Percentiles rank a stretch among this genome's conserved stretches.
These are phyloP conservation scores for Boletales sp. DNA, from an alignment of 768 basidiomycete genomes.

Conservation along the genomic window DNA sequence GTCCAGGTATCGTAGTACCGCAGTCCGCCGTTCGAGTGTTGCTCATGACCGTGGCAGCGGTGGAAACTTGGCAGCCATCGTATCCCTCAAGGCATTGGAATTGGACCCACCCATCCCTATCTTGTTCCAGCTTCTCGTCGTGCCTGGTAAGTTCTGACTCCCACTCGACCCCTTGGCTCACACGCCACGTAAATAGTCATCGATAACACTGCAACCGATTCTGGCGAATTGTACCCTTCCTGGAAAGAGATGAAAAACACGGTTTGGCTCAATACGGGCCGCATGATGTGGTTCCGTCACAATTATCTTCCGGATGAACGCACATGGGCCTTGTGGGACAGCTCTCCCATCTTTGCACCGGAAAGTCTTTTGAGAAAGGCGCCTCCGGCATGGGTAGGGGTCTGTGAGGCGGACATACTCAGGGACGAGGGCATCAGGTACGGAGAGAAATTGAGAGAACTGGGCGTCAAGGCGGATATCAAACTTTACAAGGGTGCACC, in stretches of 20 bases:
- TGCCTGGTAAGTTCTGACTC: constrained; percentile 39
- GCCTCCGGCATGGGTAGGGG: constrained; percentile 59
- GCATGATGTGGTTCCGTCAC: constrained; percentile 69
- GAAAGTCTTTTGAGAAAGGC: constrained; percentile 46
- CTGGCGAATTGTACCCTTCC: constrained; percentile 35
- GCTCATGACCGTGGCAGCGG: constrained; percentile 40
- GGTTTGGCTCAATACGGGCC: constrained; percentile 54
- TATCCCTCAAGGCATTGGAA: constrained; percentile 59
- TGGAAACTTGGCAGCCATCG: constrained; percentile 64
- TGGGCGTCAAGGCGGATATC: constrained; percentile 52
- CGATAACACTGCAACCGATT: constrained; percentile 60
- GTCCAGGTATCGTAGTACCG: constrained; percentile 45
- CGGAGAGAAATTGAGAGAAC: constrained; percentile 49
- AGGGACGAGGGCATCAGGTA: constrained; percentile 64
- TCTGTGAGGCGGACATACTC: constrained; percentile 65
- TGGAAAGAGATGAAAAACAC: constrained; percentile 59
- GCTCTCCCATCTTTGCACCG: constrained; percentile 69
- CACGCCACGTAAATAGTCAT: constrained; percentile 35
- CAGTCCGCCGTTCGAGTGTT: background rate
- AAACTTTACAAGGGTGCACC: constrained; percentile 55
- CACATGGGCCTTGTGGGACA: constrained; percentile 63
- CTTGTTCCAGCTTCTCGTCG: constrained; percentile 63
- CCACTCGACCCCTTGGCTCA: background rate
- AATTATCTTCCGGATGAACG: constrained; percentile 62
- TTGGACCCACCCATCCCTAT: constrained; percentile 49